Percentiles rank a stretch among this genome's conserved stretches.
phyloP scores from a whole-genome alignment of 257 asterid species.

The Paraleonurus japonicus region DNA sequence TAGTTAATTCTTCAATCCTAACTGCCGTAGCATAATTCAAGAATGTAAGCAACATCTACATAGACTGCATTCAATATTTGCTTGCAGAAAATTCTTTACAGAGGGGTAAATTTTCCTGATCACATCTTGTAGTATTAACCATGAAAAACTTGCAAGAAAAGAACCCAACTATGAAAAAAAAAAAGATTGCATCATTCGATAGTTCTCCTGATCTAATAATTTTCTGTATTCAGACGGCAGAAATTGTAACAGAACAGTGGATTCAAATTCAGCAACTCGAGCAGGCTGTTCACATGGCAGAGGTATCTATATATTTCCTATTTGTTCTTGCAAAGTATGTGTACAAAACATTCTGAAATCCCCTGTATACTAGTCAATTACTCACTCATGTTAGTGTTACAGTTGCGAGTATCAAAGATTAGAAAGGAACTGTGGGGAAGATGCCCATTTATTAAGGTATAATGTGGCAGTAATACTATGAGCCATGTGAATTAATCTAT shows the following conservation, averaged over 20 bases:
- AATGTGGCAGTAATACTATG: background rate
- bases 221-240: slow-evolving; percentile 44
- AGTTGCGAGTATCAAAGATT: slow-evolving; percentile 53
- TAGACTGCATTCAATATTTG: background rate
- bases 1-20: background rate
- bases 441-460: slow-evolving; percentile 77
- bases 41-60: background rate
- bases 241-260: slow-evolving; percentile 83
- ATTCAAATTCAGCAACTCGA: slow-evolving; percentile 87
- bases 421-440: slow-evolving; percentile 50
- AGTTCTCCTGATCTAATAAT: slow-evolving; percentile 18
- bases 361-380: background rate
- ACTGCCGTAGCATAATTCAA: background rate
- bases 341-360: background rate
- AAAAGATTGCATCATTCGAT: background rate
- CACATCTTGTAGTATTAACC: background rate
- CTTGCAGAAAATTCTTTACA: background rate
- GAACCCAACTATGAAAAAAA: background rate
- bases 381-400: slow-evolving; percentile 27
- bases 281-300: slow-evolving; percentile 86
- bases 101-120: background rate
- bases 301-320: slow-evolving; percentile 41
- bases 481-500: slow-evolving; percentile 16
- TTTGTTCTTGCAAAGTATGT: slow-evolving; percentile 16
- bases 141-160: background rate